A percentile compares a stretch with the other conserved stretches of the same genome.
phyloP scores from a whole-genome alignment of 2,329 filamentous ascomycete species.

The Colletotrichum horii region DNA sequence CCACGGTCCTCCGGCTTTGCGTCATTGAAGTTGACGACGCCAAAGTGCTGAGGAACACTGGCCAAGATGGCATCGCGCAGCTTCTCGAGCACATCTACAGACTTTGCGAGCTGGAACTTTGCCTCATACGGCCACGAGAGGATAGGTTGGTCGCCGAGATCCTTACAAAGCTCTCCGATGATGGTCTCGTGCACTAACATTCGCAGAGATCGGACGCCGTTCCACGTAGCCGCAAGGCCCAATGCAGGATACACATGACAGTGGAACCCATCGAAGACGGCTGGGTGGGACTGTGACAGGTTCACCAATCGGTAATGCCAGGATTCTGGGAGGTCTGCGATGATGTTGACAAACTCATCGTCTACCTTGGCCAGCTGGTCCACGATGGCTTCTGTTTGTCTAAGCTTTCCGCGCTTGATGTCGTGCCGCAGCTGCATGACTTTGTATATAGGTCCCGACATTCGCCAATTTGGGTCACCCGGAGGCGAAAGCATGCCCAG shows the following conservation, averaged over 20 bases:
- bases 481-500: conserved; percentile 40
- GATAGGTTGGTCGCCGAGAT: conserved; percentile 22
- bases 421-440: conserved; percentile 53
- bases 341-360: conserved; percentile 44
- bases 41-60: conserved; percentile 55
- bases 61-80: conserved; percentile 48
- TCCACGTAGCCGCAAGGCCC: conserved; percentile 53
- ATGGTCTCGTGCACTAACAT: conserved; percentile 55
- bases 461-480: conserved; percentile 44
- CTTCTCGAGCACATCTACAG: conserved; percentile 40
- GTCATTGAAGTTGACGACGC: conserved; percentile 47
- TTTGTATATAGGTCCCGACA: conserved; percentile 49
- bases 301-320: conserved; percentile 49
- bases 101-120: conserved; percentile 39
- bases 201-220: conserved; percentile 49
- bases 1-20: conserved; percentile 29
- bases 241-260: conserved; percentile 53
- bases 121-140: conserved; percentile 32
- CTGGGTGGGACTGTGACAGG: conserved; percentile 42
- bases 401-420: conserved; percentile 43
- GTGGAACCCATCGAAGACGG: conserved; percentile 40
- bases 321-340: conserved; percentile 40
- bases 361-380: conserved; percentile 45
- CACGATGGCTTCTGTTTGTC: conserved; percentile 38
- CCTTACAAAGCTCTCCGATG: conserved; percentile 45